Evolutionary conservation across 2,329 filamentous ascomycete genomes (phyloP), one percentile per base, ranked within the genome.

Genomic region (Aspergillus sp.): DNA sequence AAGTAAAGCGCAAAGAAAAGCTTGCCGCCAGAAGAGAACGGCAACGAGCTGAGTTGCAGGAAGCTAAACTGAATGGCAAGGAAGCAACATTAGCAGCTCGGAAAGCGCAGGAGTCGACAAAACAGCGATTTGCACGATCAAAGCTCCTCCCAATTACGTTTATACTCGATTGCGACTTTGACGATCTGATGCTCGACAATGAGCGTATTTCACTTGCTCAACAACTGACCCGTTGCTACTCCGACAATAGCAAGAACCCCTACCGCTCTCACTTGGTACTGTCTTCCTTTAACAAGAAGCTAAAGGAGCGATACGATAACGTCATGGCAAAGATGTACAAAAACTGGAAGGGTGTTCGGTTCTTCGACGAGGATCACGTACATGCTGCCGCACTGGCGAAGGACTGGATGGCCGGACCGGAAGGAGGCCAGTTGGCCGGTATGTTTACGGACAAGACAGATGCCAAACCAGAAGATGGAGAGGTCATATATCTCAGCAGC

Each of bases 151-250:
- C 90, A 2, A 71, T 97, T 19, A 81, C 88, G 0, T 72, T 98
- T 52, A 75, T 98, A 46, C 72, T 98, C 50, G 93, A 98, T 70
- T 97, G 91, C 68, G 83, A 87, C 53, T 98, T 94, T 63, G 90
- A 98, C 64, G 75, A 86, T 34, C 79, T 90, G 60, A 98, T 98
- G 93, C 77, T 76, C 40, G 86, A 91, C 32, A 85, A 86, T 54
- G 93, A 98, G 68, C 74, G 87, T 28, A 83, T 90, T 43, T 95
- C 89, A 5, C 76, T 98, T 9, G 81, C 81, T 1, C 81, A 83
- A 45, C 93, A 98, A 66, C 76, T 98, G 49, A 95, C 89, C 7
- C 76, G 93, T 44, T 86, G 80, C 45, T 98, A 98, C 68, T 89
- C 90, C 13, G 89, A 95, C 59, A 97, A 96, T 67, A 80, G 79